Base-by-base conservation (phyloP, 2,329 filamentous ascomycete genomes). In the Curvularia verruculosa region DNA sequence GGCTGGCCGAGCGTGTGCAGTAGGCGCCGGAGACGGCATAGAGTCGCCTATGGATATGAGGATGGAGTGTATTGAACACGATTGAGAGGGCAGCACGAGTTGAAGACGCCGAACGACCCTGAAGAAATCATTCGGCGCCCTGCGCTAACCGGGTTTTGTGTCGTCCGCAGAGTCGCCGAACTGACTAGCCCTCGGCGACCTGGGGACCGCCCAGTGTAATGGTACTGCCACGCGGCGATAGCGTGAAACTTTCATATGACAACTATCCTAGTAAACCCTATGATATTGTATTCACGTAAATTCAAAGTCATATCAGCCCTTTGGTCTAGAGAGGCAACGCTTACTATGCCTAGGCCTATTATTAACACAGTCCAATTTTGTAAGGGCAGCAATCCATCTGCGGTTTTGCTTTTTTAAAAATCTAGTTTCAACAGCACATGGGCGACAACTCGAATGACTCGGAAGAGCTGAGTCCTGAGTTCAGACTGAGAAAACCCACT, bases 1-100 rank as follows among this genome's bases (percentile, higher is more conserved):
- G 39, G 67, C 54, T n/a, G 66, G 63, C 10, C 64, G 59, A 28
- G 23, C 15, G 34, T 49, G 46, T 37, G 52, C 41, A 29, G 44
- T 26, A 19, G 46, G 23, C 13, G 39, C 36, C 19, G 50, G 36
- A 23, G 45, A 49, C 36, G 54, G 50, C 54, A 57, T 57, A 29
- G 23, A 12, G 34, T 49, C 23, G 34, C 19, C 43, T 31, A 43
- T 15, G n/a, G 47, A 21, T 7, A 31, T 13, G 19, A 31, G 24
- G 23, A 8, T 24, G 23, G 23, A 48, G 23, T 34, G 19, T 15
- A 47, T 5, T 55, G 52, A 54, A 31, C n/a, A 47, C 26, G 36
- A 31, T 49, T 44, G 29, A 23, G n/a, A 55, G 19, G 18, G 52
- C 23, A 40, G 26, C 23, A 39, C 31, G 23, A 51, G n/a, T 13